Percentiles rank a stretch among this genome's conserved stretches.
phyloP scores from a whole-genome alignment of 345 rosid genomes.

The Erodium maritimum region DNA sequence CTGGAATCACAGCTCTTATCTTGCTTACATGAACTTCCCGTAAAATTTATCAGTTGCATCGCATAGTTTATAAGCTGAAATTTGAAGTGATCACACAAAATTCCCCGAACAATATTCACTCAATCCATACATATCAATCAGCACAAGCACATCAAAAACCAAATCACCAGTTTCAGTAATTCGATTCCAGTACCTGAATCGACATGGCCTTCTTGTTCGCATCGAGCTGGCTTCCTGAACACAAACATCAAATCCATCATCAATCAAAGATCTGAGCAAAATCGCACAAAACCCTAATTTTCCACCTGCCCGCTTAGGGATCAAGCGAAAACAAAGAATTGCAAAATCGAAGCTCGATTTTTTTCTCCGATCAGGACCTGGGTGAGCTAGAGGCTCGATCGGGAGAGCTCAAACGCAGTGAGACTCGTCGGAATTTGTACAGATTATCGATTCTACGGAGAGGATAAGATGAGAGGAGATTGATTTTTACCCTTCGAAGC shows the following conservation, averaged over 20 bases:
- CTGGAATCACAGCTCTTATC: too few relatives aligned
- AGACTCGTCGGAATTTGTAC: too few relatives aligned
- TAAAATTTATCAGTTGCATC: too few relatives aligned
- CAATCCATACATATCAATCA: background rate
- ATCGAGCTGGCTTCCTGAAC: conserved; percentile 45
- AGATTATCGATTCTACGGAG: too few relatives aligned
- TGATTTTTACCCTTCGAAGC: conserved; percentile 21
- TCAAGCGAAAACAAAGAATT: background rate
- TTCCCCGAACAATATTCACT: background rate
- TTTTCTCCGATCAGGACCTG: background rate
- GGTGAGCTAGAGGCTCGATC: background rate
- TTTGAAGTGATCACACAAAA: too few relatives aligned
- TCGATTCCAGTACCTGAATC: conserved; percentile 31
- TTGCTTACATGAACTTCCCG: too few relatives aligned
- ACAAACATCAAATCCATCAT: too few relatives aligned
- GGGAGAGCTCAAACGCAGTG: background rate
- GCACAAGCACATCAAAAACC: background rate
- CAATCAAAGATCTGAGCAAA: too few relatives aligned
- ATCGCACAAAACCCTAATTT: too few relatives aligned
- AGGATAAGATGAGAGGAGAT: background rate
- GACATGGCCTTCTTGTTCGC: conserved; percentile 53
- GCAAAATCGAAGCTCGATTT: background rate
- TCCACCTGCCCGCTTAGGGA: background rate
- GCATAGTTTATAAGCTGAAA: too few relatives aligned
- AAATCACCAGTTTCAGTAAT: background rate